Conservation (phyloP, 1,139 yeast genomes). For the Candida anutae region DNA sequence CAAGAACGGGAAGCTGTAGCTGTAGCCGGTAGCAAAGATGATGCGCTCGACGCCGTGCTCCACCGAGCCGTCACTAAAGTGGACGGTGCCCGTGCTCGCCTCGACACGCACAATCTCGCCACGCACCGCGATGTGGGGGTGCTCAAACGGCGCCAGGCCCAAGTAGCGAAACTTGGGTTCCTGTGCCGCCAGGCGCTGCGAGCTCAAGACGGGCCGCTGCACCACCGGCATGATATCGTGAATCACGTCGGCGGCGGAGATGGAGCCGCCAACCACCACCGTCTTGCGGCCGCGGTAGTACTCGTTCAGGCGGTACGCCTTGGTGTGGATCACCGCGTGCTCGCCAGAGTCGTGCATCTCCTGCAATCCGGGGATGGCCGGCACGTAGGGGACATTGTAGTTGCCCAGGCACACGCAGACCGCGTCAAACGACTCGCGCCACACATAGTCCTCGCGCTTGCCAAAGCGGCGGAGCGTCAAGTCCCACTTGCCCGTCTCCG, state of each 20-base stretch:
- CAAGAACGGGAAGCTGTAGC: constrained; percentile 36
- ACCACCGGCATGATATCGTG: constrained; percentile 9
- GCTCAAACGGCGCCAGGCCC: constrained; percentile 9
- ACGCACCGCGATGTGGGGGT: constrained; percentile 11
- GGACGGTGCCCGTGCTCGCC: constrained; percentile 16
- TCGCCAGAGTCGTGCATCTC: constrained; percentile 28
- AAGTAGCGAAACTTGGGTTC: constrained; percentile 4
- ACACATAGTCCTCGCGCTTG: constrained; percentile 7
- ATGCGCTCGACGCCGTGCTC: constrained; percentile 26
- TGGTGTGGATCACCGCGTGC: constrained; percentile 9
- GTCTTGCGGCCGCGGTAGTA: constrained; percentile 28
- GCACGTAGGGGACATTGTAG: constrained; percentile 37
- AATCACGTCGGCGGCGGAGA: constrained; percentile 11
- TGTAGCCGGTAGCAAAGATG: constrained; percentile 44
- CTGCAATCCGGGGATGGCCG: constrained; percentile 32
- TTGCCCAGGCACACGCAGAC: constrained; percentile 44
- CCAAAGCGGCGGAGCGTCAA: constrained; percentile 8
- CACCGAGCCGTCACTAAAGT: constrained; percentile 21
- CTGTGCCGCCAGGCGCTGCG: constrained; percentile 7
- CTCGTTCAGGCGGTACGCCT: constrained; percentile 9
- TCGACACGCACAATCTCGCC: constrained; percentile 12
- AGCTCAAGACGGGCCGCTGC: constrained; percentile 12
- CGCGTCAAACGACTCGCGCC: constrained; percentile 28
- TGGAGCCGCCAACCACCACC: constrained; percentile 30
- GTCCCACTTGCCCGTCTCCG: constrained; percentile 10